Evolutionary conservation across 208 protist genomes (phyloP).

Genomic region (Herpetomonas samuelpessoai): DNA sequence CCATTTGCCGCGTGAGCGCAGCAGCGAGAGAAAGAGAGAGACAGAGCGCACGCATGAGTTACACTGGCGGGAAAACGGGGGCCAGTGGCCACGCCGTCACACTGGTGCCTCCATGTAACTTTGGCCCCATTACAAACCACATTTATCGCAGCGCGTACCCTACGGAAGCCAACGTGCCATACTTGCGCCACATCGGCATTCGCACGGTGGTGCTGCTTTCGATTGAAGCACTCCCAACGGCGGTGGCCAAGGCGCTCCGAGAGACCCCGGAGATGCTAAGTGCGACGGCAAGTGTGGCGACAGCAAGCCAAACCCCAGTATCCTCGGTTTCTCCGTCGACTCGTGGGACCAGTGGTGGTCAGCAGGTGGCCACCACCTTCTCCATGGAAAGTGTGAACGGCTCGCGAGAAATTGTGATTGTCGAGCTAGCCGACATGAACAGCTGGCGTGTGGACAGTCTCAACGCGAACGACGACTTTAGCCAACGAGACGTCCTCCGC

Average conservation of each 20-base stretch:
- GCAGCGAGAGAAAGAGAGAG: too few species aligned
- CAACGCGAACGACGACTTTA: slow-evolving; percentile 67
- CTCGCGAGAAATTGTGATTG: slow-evolving; percentile 35
- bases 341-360: too few species aligned
- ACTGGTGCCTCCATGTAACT: slow-evolving; percentile 68
- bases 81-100: background rate
- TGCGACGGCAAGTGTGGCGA: too few species aligned
- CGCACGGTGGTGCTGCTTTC: slow-evolving; percentile 78
- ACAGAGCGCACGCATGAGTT: too few species aligned
- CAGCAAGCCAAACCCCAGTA: too few species aligned
- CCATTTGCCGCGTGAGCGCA: too few species aligned
- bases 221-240: slow-evolving; percentile 65
- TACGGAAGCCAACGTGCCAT: slow-evolving; percentile 54
- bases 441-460: slow-evolving; percentile 59
- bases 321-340: too few species aligned
- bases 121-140: slow-evolving; percentile 70
- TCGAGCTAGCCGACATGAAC: slow-evolving; percentile 52
- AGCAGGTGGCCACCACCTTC: background rate
- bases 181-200: slow-evolving; percentile 74
- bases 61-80: too few species aligned
- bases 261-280: background rate
- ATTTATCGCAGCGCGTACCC: slow-evolving; percentile 88
- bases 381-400: background rate
- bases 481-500: slow-evolving; percentile 54
- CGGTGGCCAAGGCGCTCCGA: slow-evolving; percentile 20